Evolutionary conservation across 225 moss, liverwort and hornwort genomes (phyloP).

Genomic region (Physcomitrium patens): DNA sequence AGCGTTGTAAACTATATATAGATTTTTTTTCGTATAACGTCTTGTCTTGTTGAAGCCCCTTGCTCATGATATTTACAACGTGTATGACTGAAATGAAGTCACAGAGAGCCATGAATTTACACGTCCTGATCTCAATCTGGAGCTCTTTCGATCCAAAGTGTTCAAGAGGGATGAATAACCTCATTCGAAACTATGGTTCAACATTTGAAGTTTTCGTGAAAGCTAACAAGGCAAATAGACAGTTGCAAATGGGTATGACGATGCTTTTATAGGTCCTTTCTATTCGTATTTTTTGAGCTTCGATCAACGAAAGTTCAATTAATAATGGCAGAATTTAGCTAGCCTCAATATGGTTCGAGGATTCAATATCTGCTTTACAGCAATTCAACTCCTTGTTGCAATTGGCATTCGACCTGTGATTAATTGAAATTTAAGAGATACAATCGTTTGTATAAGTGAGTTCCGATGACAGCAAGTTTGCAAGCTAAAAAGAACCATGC

Average conservation of each 20-base stretch:
- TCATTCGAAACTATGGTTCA: too few relatives aligned
- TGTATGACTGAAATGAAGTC: not conserved
- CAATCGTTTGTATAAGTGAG: not conserved
- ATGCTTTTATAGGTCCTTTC: too few relatives aligned
- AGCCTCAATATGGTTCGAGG: not conserved
- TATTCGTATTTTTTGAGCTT: too few relatives aligned
- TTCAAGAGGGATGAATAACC: too few relatives aligned
- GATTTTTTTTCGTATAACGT: not conserved
- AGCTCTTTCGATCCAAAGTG: too few relatives aligned
- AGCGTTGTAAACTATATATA: not conserved
- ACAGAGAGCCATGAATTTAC: too few relatives aligned
- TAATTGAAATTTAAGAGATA: not conserved
- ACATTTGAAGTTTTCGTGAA: too few relatives aligned
- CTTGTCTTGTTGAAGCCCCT: not conserved
- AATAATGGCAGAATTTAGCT: not conserved
- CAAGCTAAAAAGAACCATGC: constrained; percentile 11
- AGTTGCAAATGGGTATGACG: too few relatives aligned
- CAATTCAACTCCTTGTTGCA: not conserved
- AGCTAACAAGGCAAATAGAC: too few relatives aligned
- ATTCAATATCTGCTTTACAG: not conserved
- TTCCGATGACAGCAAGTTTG: not conserved
- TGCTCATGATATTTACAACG: constrained; percentile 17
- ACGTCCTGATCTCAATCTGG: too few relatives aligned
- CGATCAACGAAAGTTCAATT: constrained; percentile 3
- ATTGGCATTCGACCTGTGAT: not conserved